phyloP scores from a whole-genome alignment of 345 rosid genomes.

The Viola odorata region DNA sequence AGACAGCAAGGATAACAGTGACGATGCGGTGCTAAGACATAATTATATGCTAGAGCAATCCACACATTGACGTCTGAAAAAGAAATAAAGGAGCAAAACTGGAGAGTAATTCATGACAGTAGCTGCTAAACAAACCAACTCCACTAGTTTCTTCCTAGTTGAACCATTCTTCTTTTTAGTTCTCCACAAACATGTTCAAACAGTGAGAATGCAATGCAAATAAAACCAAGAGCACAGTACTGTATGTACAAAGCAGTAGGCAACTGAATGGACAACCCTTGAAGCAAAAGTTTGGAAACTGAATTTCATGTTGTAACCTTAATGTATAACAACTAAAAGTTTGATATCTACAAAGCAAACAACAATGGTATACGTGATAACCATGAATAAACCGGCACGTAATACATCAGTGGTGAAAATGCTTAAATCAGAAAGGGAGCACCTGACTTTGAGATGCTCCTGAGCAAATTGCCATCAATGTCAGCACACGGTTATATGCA shows the following conservation, averaged over 20 bases:
- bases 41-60: too few species aligned
- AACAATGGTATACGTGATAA: neutral
- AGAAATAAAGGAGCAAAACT: too few species aligned
- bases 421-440: neutral
- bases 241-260: constrained; percentile 2
- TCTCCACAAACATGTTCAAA: too few species aligned
- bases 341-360: constrained; percentile 26
- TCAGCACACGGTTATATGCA: constrained; percentile 8
- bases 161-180: too few species aligned
- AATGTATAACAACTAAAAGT: constrained; percentile 5
- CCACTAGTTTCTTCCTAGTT: too few species aligned
- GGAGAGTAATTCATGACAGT: too few species aligned
- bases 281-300: neutral
- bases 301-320: constrained; percentile 6
- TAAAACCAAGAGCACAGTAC: too few species aligned
- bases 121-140: too few species aligned
- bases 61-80: too few species aligned
- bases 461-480: constrained; percentile 7
- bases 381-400: constrained; percentile 2
- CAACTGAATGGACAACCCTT: neutral
- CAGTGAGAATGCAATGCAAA: too few species aligned
- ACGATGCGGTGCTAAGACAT: too few species aligned
- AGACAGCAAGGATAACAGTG: too few species aligned
- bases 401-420: constrained; percentile 7
- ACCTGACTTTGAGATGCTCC: constrained; percentile 2